These are phyloP conservation scores for Pseudocercospora musae DNA, from an alignment of 2,329 filamentous ascomycete species.

Conservation along the genomic window DNA sequence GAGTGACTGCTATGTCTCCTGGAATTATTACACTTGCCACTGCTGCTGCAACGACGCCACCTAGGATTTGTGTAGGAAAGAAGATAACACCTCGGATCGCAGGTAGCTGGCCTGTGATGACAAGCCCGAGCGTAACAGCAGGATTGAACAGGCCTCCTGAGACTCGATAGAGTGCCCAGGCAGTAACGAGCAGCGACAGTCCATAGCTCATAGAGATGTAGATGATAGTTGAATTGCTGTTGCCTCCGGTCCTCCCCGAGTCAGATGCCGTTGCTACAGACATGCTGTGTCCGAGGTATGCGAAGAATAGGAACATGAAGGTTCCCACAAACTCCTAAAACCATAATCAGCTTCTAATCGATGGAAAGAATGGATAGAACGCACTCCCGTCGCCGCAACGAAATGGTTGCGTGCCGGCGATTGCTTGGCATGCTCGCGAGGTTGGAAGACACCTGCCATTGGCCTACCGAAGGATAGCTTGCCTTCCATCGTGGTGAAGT, in stretches of 20 bases:
- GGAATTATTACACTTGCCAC: conserved; percentile 32
- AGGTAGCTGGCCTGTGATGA: conserved; percentile 28
- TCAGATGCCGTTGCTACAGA: conserved; percentile 28
- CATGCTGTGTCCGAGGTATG: conserved; percentile 11
- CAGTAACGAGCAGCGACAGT: conserved; percentile 40
- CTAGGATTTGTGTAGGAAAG: conserved; percentile 32
- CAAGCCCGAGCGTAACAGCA: conserved; percentile 34
- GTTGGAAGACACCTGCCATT: conserved; percentile 4
- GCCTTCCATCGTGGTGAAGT: not conserved
- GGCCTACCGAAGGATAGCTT: conserved; percentile 2
- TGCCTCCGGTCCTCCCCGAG: conserved; percentile 41
- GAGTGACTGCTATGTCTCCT: conserved; percentile 27
- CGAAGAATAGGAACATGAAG: conserved; percentile 43
- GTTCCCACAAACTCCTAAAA: conserved; percentile 40
- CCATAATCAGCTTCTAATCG: not conserved
- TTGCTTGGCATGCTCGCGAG: conserved; percentile 8
- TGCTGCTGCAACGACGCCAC: conserved; percentile 32
- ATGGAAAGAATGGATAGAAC: not conserved
- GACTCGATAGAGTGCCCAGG: conserved; percentile 36
- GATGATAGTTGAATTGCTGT: conserved; percentile 27
- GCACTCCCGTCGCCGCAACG: not conserved
- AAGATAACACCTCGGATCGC: conserved; percentile 27
- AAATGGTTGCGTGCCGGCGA: conserved; percentile 5
- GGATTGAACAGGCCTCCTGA: conserved; percentile 33
- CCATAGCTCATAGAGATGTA: conserved; percentile 39